These are phyloP conservation scores for Euphrasia arctica DNA, from an alignment of 305 asterid species.

Conservation along the genomic window DNA sequence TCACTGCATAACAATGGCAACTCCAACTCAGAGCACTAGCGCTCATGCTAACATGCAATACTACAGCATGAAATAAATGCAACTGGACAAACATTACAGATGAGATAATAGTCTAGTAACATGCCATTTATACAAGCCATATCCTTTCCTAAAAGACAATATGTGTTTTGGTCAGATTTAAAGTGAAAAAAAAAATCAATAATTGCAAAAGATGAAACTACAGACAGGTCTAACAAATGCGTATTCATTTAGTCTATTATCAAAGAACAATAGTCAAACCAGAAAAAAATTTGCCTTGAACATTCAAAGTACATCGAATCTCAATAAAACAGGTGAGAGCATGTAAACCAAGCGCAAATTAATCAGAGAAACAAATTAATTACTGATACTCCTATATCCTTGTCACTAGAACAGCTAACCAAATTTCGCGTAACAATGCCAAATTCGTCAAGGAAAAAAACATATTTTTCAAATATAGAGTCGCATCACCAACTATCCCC, in stretches of 20 bases:
- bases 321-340: constrained; percentile 17
- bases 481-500: too few species aligned
- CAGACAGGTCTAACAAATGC: constrained; percentile 11
- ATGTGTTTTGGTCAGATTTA: not conserved
- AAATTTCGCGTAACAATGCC: not conserved
- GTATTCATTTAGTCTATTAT: constrained; percentile 1
- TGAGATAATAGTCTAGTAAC: constrained; percentile 1
- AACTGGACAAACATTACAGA: constrained; percentile 15
- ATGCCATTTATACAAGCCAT: constrained; percentile 10
- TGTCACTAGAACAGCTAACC: constrained; percentile 5
- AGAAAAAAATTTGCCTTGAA: not conserved
- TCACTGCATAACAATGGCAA: constrained; percentile 1
- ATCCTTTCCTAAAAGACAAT: constrained; percentile 4
- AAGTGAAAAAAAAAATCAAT: constrained; percentile 3
- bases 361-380: constrained; percentile 12
- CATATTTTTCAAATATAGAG: too few species aligned
- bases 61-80: constrained; percentile 12
- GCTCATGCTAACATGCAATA: constrained; percentile 18
- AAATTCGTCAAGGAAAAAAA: constrained; percentile 7
- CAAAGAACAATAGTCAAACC: constrained; percentile 7
- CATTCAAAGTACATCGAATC: not conserved
- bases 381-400: constrained; percentile 2
- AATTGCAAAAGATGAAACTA: constrained; percentile 13
- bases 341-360: too few species aligned
- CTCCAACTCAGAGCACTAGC: constrained; percentile 16